A percentile compares a stretch with the other conserved stretches of the same genome.
phyloP scores from a whole-genome alignment of 2,329 filamentous ascomycete species.

The Fusarium phyllophilum region DNA sequence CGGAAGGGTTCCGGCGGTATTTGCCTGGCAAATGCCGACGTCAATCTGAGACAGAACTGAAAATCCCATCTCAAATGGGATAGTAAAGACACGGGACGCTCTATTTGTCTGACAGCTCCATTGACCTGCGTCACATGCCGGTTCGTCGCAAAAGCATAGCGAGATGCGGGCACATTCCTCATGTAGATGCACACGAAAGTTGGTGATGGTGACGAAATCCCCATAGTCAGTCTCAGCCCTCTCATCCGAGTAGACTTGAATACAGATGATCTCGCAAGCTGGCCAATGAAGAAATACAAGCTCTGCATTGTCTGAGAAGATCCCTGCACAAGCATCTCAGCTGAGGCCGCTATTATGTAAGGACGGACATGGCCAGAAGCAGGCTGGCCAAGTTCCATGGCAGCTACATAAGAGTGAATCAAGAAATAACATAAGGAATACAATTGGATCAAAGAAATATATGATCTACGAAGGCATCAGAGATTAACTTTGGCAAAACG shows the following conservation, averaged over 20 bases:
- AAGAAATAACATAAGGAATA: not conserved
- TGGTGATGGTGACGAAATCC: not conserved
- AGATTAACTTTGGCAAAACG: not conserved
- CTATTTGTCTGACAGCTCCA: not conserved
- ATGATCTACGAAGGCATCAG: not conserved
- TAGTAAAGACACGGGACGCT: not conserved
- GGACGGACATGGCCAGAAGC: not conserved
- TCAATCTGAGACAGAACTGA: not conserved
- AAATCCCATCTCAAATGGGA: not conserved
- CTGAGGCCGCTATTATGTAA: not conserved
- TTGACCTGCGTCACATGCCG: not conserved
- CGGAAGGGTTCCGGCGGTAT: not conserved
- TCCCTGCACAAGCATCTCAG: not conserved
- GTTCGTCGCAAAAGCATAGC: not conserved
- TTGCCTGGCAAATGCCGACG: not conserved
- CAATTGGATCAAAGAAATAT: not conserved
- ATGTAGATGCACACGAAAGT: too few species aligned
- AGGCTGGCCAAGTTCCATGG: not conserved
- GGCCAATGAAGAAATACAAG: not conserved
- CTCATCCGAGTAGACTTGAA: not conserved
- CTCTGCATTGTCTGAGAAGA: not conserved
- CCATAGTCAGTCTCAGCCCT: not conserved
- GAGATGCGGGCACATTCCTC: not conserved
- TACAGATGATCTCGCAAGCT: not conserved
- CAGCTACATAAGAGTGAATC: not conserved